phyloP scores from a whole-genome alignment of 148 eudicot genomes.

The Euryodendron excelsum region DNA sequence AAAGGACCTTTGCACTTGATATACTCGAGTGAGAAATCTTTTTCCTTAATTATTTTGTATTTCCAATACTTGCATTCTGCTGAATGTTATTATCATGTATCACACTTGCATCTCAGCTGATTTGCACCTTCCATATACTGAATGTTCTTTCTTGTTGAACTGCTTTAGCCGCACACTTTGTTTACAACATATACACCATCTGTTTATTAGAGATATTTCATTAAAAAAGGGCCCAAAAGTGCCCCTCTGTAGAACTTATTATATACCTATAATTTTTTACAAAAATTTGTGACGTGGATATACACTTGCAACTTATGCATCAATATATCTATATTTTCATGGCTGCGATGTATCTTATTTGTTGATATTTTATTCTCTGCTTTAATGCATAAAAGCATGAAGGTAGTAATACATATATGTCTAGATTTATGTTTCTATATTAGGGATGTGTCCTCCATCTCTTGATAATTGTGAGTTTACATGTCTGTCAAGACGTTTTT shows the following conservation, averaged over 20 bases:
- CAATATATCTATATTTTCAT: neutral
- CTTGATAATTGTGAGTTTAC: neutral
- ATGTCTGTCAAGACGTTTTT: neutral
- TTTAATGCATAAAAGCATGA: no score
- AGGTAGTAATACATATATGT: no score
- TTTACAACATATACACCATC: neutral
- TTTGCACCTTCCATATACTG: neutral
- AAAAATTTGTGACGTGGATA: neutral
- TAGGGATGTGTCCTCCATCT: neutral
- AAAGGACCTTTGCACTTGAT: conserved; percentile 93
- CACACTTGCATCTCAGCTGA: neutral
- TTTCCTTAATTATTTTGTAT: conserved; percentile 12
- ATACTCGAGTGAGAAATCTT: conserved; percentile 84
- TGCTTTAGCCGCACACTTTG: neutral
- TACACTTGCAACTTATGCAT: neutral
- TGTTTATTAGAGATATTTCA: no score
- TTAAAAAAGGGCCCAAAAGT: neutral
- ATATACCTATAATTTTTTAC: neutral
- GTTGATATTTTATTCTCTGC: no score
- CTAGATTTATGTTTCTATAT: neutral
- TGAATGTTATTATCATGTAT: conserved; percentile 11
- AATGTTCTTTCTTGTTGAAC: conserved; percentile 6
- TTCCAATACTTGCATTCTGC: conserved; percentile 4
- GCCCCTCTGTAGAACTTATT: neutral
- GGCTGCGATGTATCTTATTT: neutral